Evolutionary conservation across 2,329 filamentous ascomycete species (phyloP).

Genomic region (Pseudogymnoascus sp.): DNA sequence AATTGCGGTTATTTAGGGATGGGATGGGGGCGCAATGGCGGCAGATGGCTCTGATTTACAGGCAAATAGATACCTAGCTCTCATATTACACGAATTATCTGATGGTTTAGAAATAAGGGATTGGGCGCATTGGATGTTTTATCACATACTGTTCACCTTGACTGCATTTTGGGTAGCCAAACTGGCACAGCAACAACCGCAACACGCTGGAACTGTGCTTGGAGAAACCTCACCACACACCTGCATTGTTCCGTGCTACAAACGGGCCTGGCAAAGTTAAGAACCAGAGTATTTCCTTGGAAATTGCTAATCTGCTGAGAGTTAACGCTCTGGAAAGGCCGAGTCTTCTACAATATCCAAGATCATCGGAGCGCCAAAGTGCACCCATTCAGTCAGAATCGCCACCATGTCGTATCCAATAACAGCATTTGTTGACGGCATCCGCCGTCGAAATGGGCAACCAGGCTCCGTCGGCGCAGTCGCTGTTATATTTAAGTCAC

Average conservation of each 20-base stretch:
- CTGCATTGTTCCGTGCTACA: not conserved
- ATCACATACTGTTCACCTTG: not conserved
- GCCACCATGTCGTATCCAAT: not conserved
- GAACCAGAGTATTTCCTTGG: not conserved
- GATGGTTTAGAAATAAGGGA: too few relatives aligned
- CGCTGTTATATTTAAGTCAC: slow-evolving; percentile 22
- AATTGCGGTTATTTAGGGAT: not conserved
- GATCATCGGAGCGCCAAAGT: not conserved
- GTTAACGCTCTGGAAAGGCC: not conserved
- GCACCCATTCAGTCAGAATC: not conserved
- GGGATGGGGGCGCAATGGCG: not conserved
- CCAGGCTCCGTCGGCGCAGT: slow-evolving; percentile 24
- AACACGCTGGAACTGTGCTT: not conserved
- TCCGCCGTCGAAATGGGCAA: slow-evolving; percentile 28
- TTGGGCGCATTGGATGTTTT: too few relatives aligned
- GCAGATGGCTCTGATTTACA: not conserved
- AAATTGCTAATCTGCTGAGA: not conserved
- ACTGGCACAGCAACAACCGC: not conserved
- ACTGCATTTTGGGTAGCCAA: not conserved
- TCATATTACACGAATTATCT: too few relatives aligned
- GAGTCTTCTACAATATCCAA: not conserved
- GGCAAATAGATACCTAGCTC: not conserved
- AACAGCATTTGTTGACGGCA: slow-evolving; percentile 29
- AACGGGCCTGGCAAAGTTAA: not conserved
- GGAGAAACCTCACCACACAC: not conserved